These are phyloP conservation scores for Didymella pinodella DNA, from an alignment of 2,329 filamentous ascomycete species.

Conservation along the genomic window DNA sequence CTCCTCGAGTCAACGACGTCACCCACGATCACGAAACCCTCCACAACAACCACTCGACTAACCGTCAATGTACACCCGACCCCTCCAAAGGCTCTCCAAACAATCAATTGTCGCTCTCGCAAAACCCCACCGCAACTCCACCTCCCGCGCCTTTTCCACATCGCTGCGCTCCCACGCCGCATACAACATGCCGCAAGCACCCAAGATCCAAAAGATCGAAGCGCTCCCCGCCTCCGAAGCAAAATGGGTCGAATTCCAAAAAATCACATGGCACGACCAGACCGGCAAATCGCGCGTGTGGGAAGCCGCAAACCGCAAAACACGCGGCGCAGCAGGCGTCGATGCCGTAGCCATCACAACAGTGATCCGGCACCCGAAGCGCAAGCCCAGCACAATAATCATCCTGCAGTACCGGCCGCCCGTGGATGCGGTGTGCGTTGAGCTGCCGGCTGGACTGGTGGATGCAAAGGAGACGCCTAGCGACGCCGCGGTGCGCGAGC, in stretches of 20 bases:
- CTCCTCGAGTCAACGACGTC: conserved; percentile 12
- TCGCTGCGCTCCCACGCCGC: conserved; percentile 25
- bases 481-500: conserved; percentile 64
- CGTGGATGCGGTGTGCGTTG: conserved; percentile 65
- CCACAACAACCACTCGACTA: neutral
- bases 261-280: conserved; percentile 60
- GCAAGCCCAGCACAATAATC: conserved; percentile 61
- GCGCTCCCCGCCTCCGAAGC: conserved; percentile 61
- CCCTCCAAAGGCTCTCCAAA: neutral
- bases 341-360: conserved; percentile 68
- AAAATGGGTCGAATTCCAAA: conserved; percentile 65
- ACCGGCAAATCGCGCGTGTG: conserved; percentile 57
- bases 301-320: conserved; percentile 61
- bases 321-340: conserved; percentile 63
- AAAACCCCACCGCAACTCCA: neutral
- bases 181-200: conserved; percentile 45
- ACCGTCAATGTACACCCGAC: conserved; percentile 17
- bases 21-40: neutral
- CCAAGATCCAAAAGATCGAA: conserved; percentile 50
- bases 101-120: neutral
- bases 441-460: conserved; percentile 67
- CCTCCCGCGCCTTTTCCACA: conserved; percentile 25
- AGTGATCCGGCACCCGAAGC: conserved; percentile 59
- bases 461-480: conserved; percentile 65
- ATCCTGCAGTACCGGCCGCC: conserved; percentile 69